Conservation (phyloP, 352 stramenopile genomes). For the Globisporangium nagaii region DNA sequence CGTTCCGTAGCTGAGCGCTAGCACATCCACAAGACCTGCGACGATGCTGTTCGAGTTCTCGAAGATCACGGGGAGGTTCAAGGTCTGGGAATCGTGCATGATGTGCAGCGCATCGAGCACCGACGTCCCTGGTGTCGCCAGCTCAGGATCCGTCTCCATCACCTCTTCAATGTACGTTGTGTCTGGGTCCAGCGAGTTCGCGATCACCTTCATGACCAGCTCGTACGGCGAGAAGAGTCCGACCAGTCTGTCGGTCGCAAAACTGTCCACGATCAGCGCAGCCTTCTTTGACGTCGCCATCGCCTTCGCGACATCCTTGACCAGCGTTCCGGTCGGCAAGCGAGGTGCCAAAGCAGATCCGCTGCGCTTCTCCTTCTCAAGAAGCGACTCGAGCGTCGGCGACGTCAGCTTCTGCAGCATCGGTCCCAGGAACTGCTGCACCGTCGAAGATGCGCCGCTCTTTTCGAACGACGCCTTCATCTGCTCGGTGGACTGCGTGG, state of each 20-base stretch:
- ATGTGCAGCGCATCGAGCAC: slow-evolving; percentile 86
- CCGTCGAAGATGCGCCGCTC: slow-evolving; percentile 58
- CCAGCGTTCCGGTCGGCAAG: slow-evolving; percentile 81
- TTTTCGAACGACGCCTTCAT: slow-evolving; percentile 80
- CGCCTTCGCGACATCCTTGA: slow-evolving; percentile 64
- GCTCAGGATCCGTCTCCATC: slow-evolving; percentile 84
- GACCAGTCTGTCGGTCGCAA: slow-evolving; percentile 84
- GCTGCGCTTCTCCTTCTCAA: slow-evolving; percentile 66
- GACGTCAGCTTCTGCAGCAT: slow-evolving; percentile 83
- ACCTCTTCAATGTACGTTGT: slow-evolving; percentile 89
- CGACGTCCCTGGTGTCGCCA: slow-evolving; percentile 54
- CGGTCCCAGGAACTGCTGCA: slow-evolving; percentile 70
- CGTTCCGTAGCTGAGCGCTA: slow-evolving; percentile 82
- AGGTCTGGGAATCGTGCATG: slow-evolving; percentile 81
- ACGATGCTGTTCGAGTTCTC: slow-evolving; percentile 56
- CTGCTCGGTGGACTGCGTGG: slow-evolving; percentile 76
- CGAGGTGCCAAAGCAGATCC: slow-evolving; percentile 49
- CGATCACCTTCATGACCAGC: slow-evolving; percentile 94
- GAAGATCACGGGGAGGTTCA: slow-evolving; percentile 77
- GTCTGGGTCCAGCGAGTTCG: slow-evolving; percentile 86
- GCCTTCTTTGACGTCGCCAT: slow-evolving; percentile 89
- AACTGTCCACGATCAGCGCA: slow-evolving; percentile 90
- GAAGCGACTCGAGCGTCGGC: slow-evolving; percentile 77
- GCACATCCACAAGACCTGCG: slow-evolving; percentile 78
- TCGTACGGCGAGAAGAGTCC: slow-evolving; percentile 97